Base-by-base conservation (phyloP, 805 yeast genomes). In the Candida palmyrensis region DNA sequence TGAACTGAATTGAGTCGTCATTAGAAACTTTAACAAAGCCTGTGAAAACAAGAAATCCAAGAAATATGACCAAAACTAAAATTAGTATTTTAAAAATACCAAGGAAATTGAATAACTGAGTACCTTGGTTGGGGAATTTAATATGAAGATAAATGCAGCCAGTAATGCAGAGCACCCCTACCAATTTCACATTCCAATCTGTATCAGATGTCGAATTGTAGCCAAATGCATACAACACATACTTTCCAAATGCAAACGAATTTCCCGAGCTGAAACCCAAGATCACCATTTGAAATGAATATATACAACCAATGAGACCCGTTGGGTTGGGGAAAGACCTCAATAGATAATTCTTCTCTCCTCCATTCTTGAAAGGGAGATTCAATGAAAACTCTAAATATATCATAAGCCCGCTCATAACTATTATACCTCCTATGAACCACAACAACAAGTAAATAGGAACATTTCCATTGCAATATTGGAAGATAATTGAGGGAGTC, bases 181-280 rank as follows among this genome's bases (percentile, higher is more conserved):
- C 66, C 17, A 59, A 39, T 38, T 79, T 60, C 8, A 73, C 67
- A 33, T 51, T 35, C 56, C 62, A 37, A 39, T 47, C 29, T 38
- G 21, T 68, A 4, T 44, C 46, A 3, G 33, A 32, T 8, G 45
- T 45, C 4, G 47, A 48, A 12, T 49, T 44, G 18, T 55, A 56
- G 21, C 55, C 54, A 17, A 55, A 33, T 3, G 68, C 62, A 38
- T 42, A 64, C 39, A 75, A 62, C 5, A 77, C 47, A 47, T 78
- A 78, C 37, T 74, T 67, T 3, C 85, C 85, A 52, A 79, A 77
- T 0, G 83, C 83, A 47, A 71, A 77, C 17, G 79, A 63, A 44
- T 79, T 79, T 2, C 81, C 79, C 5, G 82, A 71, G 36, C 80
- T 72, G 48, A 76, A 75, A 2, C 82, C 79, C 10, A 79, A 53